Conservation (phyloP, 2,329 filamentous ascomycete species). For the Colletotrichum sp. region DNA sequence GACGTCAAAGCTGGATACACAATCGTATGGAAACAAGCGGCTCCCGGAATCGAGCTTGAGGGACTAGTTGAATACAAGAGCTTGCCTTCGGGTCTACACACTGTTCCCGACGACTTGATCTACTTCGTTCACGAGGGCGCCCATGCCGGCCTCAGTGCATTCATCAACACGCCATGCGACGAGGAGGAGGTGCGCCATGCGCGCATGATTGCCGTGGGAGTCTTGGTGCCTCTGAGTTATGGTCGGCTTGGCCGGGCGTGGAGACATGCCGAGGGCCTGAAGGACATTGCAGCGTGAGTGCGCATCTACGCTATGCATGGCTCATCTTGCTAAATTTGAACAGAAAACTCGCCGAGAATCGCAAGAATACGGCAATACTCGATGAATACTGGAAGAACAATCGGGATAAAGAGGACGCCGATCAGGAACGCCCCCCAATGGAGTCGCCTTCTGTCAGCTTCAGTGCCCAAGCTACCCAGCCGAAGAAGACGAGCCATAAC, state of each 20-base stretch:
- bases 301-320: conserved; percentile 21
- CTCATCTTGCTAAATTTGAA: conserved; percentile 24
- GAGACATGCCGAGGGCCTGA: conserved; percentile 81
- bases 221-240: conserved; percentile 84
- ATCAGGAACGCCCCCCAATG: conserved; percentile 45
- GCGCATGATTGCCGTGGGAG: conserved; percentile 89
- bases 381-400: conserved; percentile 82
- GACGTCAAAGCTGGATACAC: conserved; percentile 93
- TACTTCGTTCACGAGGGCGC: conserved; percentile 87
- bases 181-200: conserved; percentile 82
- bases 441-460: conserved; percentile 56
- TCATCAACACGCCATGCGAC: conserved; percentile 81
- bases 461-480: conserved; percentile 34
- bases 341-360: conserved; percentile 68
- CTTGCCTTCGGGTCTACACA: conserved; percentile 89
- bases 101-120: conserved; percentile 84
- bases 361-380: conserved; percentile 65
- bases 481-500: conserved; percentile 45
- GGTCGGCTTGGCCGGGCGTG: conserved; percentile 87
- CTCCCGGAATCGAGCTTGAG: conserved; percentile 75
- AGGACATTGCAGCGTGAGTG: conserved; percentile 73
- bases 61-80: conserved; percentile 96
- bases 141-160: conserved; percentile 89
- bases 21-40: conserved; percentile 83
- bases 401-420: conserved; percentile 44